phyloP scores from a whole-genome alignment of 139 green algal species.

The Haematococcus lacustris region DNA sequence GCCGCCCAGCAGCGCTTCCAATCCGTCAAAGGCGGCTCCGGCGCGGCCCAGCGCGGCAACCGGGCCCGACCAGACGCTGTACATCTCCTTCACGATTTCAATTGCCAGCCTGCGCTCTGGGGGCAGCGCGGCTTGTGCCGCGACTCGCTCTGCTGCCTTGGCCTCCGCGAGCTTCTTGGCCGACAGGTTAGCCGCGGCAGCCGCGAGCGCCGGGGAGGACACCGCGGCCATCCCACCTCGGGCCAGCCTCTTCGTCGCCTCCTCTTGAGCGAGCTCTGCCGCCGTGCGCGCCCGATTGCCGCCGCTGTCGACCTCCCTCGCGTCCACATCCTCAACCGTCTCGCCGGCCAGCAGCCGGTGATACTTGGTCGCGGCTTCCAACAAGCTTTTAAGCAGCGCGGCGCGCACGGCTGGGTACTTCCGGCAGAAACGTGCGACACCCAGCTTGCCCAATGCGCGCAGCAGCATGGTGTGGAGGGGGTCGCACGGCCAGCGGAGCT shows the following conservation, averaged over 20 bases:
- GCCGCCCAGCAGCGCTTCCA: conserved; percentile 75
- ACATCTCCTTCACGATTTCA: conserved; percentile 48
- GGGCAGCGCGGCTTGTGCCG: conserved; percentile 14
- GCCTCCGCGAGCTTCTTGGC: conserved; percentile 6
- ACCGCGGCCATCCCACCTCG: conserved; percentile 1
- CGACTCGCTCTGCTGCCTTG: not conserved
- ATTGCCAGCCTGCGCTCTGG: conserved; percentile 48
- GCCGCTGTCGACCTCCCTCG: conserved; percentile 37
- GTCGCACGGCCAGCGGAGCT: conserved; percentile 55
- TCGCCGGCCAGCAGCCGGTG: conserved; percentile 40
- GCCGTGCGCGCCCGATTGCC: conserved; percentile 58
- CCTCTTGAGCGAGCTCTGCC: conserved; percentile 50
- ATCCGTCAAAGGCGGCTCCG: conserved; percentile 70
- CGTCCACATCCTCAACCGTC: conserved; percentile 44
- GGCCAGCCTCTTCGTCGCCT: conserved; percentile 25
- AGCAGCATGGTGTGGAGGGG: conserved; percentile 59
- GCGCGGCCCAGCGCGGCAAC: conserved; percentile 57
- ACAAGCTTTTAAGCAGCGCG: conserved; percentile 53
- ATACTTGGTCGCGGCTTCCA: conserved; percentile 60
- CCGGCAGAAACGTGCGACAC: conserved; percentile 50
- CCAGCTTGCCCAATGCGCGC: conserved; percentile 32
- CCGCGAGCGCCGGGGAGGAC: not conserved
- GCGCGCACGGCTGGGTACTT: conserved; percentile 72
- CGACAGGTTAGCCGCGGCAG: not conserved
- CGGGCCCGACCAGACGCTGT: conserved; percentile 47